These are phyloP conservation scores for Vaccinium macrocarpon DNA, from an alignment of 148 eudicot species.

Conservation along the genomic window DNA sequence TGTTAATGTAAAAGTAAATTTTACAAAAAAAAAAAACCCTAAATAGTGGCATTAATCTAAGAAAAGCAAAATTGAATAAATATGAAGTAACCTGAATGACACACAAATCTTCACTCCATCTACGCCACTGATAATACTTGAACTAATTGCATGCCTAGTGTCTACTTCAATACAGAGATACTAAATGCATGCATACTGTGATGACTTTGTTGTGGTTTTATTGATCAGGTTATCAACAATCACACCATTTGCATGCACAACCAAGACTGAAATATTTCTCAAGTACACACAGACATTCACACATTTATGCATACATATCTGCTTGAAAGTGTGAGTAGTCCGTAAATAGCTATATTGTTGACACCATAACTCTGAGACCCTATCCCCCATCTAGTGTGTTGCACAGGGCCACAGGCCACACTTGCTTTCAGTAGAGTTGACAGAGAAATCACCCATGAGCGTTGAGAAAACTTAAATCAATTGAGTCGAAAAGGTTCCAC, in stretches of 20 bases:
- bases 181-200: neutral
- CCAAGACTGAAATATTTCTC: neutral
- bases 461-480: neutral
- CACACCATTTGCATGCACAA: neutral
- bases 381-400: neutral
- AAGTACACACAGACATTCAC: neutral
- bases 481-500: neutral
- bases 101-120: neutral
- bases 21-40: neutral
- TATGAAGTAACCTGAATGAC: neutral
- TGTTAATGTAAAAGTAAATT: neutral
- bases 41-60: neutral
- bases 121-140: neutral
- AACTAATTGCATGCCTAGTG: neutral
- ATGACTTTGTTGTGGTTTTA: neutral
- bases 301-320: neutral
- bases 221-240: constrained; percentile 9
- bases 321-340: neutral
- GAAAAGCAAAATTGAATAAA: neutral
- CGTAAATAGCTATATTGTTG: neutral
- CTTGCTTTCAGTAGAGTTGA: neutral
- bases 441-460: neutral
- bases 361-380: neutral
- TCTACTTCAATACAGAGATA: neutral
- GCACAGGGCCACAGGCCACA: neutral